A percentile compares a stretch with the other conserved stretches of the same genome.
These are phyloP conservation scores for Curvularia hawaiiensis DNA, from an alignment of 2,329 filamentous ascomycete species.

Conservation along the genomic window DNA sequence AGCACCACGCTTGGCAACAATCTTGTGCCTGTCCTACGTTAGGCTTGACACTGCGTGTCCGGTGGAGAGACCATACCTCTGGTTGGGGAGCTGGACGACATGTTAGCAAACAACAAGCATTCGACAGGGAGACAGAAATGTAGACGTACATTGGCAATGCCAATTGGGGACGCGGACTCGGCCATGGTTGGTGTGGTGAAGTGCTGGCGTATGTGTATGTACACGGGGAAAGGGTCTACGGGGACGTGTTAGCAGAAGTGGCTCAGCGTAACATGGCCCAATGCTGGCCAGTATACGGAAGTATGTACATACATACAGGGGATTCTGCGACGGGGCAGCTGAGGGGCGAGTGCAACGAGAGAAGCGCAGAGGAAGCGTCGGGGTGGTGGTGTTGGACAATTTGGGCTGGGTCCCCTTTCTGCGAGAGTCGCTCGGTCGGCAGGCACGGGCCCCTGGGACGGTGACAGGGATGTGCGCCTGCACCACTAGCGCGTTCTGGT, in stretches of 20 bases:
- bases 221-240: conserved; percentile 18
- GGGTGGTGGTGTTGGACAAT: conserved; percentile 38
- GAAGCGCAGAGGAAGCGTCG: conserved; percentile 25
- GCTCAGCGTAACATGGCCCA: not conserved
- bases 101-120: conserved; percentile 39
- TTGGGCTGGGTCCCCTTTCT: conserved; percentile 44
- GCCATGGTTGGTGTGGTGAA: conserved; percentile 55
- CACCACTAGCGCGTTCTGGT: conserved; percentile 16
- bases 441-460: conserved; percentile 43
- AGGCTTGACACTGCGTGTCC: conserved; percentile 30
- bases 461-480: conserved; percentile 28
- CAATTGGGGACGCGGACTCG: conserved; percentile 70
- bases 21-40: conserved; percentile 65
- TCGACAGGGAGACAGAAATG: not conserved
- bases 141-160: conserved; percentile 72
- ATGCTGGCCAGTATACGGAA: not conserved
- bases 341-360: conserved; percentile 13
- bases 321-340: conserved; percentile 11
- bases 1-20: conserved; percentile 83
- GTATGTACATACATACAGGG: conserved; percentile 7
- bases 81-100: conserved; percentile 65
- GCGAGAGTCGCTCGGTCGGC: conserved; percentile 43
- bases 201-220: conserved; percentile 22
- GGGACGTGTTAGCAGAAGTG: conserved; percentile 25
- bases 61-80: conserved; percentile 58